These are phyloP conservation scores for Globisporangium viniferum DNA, from an alignment of 352 stramenopile species.

Conservation along the genomic window DNA sequence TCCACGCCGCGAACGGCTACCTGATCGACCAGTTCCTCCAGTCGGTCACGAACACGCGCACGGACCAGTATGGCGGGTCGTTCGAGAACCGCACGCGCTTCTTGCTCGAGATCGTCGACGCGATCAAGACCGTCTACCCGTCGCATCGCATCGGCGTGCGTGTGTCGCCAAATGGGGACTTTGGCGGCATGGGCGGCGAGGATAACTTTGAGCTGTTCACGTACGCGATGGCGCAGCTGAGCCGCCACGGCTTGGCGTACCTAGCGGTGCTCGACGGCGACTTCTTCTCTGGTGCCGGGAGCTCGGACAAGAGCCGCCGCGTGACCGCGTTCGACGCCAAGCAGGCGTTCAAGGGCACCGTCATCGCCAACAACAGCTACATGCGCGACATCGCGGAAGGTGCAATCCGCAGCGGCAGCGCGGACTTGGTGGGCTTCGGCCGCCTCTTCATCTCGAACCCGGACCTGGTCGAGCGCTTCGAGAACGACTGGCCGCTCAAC, in stretches of 20 bases:
- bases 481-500: too few relatives aligned
- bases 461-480: too few relatives aligned
- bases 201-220: too few relatives aligned
- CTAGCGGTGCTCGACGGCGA: too few relatives aligned
- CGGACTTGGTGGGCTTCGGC: conserved; percentile 32
- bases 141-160: too few relatives aligned
- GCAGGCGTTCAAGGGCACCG: conserved; percentile 17
- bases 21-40: conserved; percentile 84
- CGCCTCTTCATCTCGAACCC: too few relatives aligned
- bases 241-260: too few relatives aligned
- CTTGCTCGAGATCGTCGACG: conserved; percentile 47
- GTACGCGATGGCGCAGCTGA: too few relatives aligned
- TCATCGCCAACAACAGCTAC: conserved; percentile 23
- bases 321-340: conserved; percentile 25
- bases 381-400: conserved; percentile 22
- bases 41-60: conserved; percentile 49
- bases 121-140: conserved; percentile 3
- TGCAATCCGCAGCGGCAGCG: conserved; percentile 21
- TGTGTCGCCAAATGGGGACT: too few relatives aligned
- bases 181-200: too few relatives aligned
- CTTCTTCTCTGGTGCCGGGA: too few relatives aligned
- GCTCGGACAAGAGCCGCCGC: neutral
- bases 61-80: conserved; percentile 66
- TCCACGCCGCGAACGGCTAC: conserved; percentile 35
- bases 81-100: conserved; percentile 62